Evolutionary conservation across 768 basidiomycete genomes (phyloP), one percentile per base, ranked within the genome.

Genomic region (Agaricus subrufescens): DNA sequence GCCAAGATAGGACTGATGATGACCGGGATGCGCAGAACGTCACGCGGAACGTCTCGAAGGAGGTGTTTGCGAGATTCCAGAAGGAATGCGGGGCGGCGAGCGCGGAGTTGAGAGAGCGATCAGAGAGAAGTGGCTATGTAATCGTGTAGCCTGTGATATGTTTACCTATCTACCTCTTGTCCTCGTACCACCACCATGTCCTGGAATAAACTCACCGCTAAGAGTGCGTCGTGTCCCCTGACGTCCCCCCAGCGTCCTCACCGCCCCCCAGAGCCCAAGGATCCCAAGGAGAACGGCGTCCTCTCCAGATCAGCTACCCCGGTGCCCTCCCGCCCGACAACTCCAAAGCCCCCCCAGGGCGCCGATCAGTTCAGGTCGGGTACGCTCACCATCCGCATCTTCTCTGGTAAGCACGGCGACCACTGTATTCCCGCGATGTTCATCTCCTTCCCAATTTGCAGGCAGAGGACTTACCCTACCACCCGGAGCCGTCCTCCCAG

Each of bases 321-420:
- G 52, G 83, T 91, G 60, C 86, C 87, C 25, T 92, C 90, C 11
- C 80, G 90, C 26, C 86, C 90, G n/a, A 81, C 82, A 4, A 91
- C 90, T 0, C 90, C 91, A 23, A 87, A 81, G 65, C 76, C 83
- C 3, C 73, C 73, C 55, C 67, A 74, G 67, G 75, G 75, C 31
- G 61, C 75, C 51, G 83, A 85, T 62, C 83, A 87, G 68, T 88
- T 90, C 62, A 82, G 91, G 70, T 88, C 84, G 45, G 96, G 96
- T 49, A 86, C 95, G 81, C 85, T 98, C 63, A 95, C 92, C 60
- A 94, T 99, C 69, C 85, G 93, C 58, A 94, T 99, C 67, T 95
- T 95, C 75, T 94, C 89, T 63, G 91, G 90, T 90, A 60, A 60
- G 82, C 65, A 63, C 51, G 67, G 31, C 46, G 50, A 47, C 69